phyloP scores from a whole-genome alignment of 176 grass and related monocot genomes.

The Neostapfia colusana region DNA sequence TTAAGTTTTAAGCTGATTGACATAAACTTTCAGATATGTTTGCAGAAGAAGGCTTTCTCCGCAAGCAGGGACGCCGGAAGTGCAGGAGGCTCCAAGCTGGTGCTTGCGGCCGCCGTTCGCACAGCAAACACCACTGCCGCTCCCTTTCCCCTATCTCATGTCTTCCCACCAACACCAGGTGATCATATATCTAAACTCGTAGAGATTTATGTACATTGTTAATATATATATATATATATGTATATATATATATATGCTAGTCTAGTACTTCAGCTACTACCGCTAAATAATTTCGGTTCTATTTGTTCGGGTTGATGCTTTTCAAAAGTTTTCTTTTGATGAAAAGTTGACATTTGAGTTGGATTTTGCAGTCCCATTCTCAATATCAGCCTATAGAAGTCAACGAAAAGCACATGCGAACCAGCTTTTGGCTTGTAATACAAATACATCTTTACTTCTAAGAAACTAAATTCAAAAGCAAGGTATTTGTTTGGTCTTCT shows the following conservation, averaged over 20 bases:
- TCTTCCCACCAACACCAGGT: constrained; percentile 47
- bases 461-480: too few relatives aligned
- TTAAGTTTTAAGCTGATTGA: neutral
- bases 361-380: too few relatives aligned
- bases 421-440: too few relatives aligned
- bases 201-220: neutral
- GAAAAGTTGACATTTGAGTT: too few relatives aligned
- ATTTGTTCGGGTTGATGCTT: neutral
- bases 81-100: constrained; percentile 8
- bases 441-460: too few relatives aligned
- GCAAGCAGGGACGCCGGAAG: constrained; percentile 1
- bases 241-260: neutral
- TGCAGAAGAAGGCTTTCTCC: constrained; percentile 32
- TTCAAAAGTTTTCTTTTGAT: neutral
- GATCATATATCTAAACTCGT: neutral
- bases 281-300: neutral
- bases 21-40: neutral
- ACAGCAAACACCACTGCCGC: constrained; percentile 5
- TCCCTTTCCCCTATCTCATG: constrained; percentile 49
- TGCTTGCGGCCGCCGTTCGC: constrained; percentile 21
- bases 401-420: too few relatives aligned
- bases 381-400: too few relatives aligned
- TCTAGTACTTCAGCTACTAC: neutral
- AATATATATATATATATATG: too few relatives aligned
- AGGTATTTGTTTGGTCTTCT: too few relatives aligned